These are phyloP conservation scores for Linnemannia schmuckeri DNA, from an alignment of 192 early-diverging fungal species.

Conservation along the genomic window DNA sequence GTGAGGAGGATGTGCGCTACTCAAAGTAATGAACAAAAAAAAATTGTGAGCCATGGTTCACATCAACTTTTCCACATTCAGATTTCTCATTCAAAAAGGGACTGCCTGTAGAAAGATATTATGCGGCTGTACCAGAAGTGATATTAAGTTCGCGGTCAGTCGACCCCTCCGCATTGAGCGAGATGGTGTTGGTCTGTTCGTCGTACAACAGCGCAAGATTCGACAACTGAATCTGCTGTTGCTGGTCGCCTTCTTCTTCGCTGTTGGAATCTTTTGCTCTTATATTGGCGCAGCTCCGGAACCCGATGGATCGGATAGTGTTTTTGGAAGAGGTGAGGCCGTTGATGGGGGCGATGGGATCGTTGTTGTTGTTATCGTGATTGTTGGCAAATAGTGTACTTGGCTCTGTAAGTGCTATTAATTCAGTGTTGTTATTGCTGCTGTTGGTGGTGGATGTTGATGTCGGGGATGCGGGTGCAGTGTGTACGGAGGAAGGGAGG, in stretches of 20 bases:
- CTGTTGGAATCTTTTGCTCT: neutral
- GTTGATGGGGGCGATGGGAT: neutral
- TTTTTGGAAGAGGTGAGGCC: neutral
- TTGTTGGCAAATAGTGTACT: neutral
- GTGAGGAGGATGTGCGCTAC: slow-evolving; percentile 32
- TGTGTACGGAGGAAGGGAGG: neutral
- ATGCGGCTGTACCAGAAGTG: slow-evolving; percentile 17
- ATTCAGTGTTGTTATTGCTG: neutral
- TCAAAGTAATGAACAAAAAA: neutral
- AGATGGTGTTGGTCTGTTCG: slow-evolving; percentile 34
- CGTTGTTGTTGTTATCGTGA: neutral
- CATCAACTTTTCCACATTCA: too few relatives aligned
- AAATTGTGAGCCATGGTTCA: too few relatives aligned
- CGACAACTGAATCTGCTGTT: slow-evolving; percentile 12
- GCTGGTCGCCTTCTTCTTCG: neutral
- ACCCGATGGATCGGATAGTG: slow-evolving; percentile 41
- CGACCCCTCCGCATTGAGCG: slow-evolving; percentile 24
- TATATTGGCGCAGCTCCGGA: slow-evolving; percentile 11
- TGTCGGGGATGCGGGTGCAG: neutral
- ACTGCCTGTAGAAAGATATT: neutral
- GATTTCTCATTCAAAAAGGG: too few relatives aligned
- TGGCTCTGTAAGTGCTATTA: neutral
- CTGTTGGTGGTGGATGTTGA: neutral
- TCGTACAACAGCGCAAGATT: slow-evolving; percentile 28
- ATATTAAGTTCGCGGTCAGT: slow-evolving; percentile 28